Percentiles rank a stretch among this genome's conserved stretches.
phyloP scores from a whole-genome alignment of 1,284 basidiomycete genomes.

The Tremellales sp. region DNA sequence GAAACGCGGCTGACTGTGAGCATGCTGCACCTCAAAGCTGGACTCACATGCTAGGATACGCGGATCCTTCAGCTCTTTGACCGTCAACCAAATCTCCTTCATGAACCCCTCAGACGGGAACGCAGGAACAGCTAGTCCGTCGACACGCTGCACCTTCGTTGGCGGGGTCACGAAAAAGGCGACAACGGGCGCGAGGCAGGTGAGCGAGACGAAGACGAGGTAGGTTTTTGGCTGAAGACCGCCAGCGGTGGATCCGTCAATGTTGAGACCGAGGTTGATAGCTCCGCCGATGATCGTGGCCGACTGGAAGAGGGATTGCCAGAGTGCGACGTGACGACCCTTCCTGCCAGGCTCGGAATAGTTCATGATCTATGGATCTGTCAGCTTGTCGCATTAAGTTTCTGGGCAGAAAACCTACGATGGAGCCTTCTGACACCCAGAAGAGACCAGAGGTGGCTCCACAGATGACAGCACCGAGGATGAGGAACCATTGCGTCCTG shows the following conservation, averaged over 20 bases:
- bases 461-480: conserved; percentile 44
- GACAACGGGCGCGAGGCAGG: conserved; percentile 36
- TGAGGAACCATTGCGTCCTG: conserved; percentile 37
- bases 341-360: conserved; percentile 37
- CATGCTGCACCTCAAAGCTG: neutral
- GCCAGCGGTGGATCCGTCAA: conserved; percentile 28
- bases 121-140: conserved; percentile 37
- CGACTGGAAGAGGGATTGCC: conserved; percentile 38
- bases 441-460: conserved; percentile 42
- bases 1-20: conserved; percentile 2
- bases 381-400: too few species aligned
- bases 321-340: conserved; percentile 39
- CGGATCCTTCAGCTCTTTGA: conserved; percentile 20
- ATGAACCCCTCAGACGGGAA: conserved; percentile 17
- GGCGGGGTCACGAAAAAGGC: conserved; percentile 40
- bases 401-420: conserved; percentile 5
- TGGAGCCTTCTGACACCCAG: conserved; percentile 34
- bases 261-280: conserved; percentile 46
- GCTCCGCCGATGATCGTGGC: conserved; percentile 41
- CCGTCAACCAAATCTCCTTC: conserved; percentile 31
- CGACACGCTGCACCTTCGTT: conserved; percentile 41
- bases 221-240: conserved; percentile 41
- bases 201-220: conserved; percentile 48
- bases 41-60: conserved; percentile 10
- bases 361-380: conserved; percentile 3